phyloP scores from a whole-genome alignment of 768 basidiomycete species.

The Xerocomellus dryophilus region DNA sequence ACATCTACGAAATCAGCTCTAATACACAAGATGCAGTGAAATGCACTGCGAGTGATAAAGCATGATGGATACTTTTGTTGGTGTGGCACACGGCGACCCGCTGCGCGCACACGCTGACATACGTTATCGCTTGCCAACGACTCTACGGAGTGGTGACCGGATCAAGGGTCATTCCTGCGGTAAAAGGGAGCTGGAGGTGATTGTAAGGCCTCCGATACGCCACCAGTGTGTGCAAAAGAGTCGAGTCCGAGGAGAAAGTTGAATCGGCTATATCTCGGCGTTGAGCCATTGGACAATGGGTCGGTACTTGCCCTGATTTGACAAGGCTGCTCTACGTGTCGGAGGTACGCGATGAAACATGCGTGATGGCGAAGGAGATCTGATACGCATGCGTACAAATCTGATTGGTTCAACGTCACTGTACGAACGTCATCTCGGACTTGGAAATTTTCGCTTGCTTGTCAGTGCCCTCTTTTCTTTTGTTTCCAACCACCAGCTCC shows the following conservation, averaged over 20 bases:
- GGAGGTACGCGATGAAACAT: background rate
- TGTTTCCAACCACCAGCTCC: constrained; percentile 1
- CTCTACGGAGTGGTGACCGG: background rate
- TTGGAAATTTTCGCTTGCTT: constrained; percentile 11
- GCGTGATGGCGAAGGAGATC: background rate
- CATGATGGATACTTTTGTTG: background rate
- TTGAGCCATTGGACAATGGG: background rate
- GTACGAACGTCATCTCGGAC: constrained; percentile 16
- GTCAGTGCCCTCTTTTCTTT: constrained; percentile 22
- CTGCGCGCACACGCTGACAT: no score
- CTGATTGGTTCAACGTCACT: constrained; percentile 15
- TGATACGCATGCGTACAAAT: background rate
- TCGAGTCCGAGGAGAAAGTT: background rate
- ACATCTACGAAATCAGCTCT: no score
- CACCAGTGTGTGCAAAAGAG: no score
- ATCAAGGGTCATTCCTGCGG: background rate
- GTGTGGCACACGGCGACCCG: background rate
- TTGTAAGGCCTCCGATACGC: no score
- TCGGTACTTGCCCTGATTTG: background rate
- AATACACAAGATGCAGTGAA: no score
- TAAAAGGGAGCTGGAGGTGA: no score
- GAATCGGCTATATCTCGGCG: background rate
- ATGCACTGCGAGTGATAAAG: background rate
- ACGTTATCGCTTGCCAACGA: background rate
- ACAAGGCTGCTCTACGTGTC: background rate